Evolutionary conservation across 78 protist genomes (phyloP).

Genomic region (Cyanophora paradoxa): DNA sequence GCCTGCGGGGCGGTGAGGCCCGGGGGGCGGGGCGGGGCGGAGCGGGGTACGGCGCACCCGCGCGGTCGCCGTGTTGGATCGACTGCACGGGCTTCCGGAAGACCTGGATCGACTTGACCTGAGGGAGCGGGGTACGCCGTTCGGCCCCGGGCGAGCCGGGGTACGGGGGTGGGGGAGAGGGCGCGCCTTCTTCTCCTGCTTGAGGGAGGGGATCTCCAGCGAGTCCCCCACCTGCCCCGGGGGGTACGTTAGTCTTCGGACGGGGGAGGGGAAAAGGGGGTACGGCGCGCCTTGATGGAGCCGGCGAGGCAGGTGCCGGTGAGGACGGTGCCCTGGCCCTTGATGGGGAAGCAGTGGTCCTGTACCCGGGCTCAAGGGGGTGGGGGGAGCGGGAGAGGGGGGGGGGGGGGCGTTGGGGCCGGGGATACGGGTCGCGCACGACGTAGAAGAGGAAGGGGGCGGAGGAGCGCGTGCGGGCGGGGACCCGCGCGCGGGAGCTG

Average conservation of each 20-base stretch:
- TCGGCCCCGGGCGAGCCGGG: background rate
- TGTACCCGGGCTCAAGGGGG: background rate
- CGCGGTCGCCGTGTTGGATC: background rate
- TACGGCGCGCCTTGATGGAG: constrained; percentile 13
- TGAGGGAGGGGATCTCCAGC: constrained; percentile 16
- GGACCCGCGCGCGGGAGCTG: background rate
- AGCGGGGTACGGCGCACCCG: too few relatives aligned
- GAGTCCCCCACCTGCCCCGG: background rate
- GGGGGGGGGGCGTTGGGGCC: too few relatives aligned
- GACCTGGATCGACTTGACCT: constrained; percentile 92
- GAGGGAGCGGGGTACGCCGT: background rate
- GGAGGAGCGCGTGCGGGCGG: background rate
- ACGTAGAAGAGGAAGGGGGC: too few relatives aligned
- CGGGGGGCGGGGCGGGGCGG: background rate
- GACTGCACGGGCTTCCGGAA: constrained; percentile 68
- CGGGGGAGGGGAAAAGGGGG: background rate
- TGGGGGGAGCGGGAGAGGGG: background rate
- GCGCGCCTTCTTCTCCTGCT: constrained; percentile 13
- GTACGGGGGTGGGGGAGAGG: background rate
- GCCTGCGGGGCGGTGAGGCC: constrained; percentile 83
- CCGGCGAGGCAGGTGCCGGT: constrained; percentile 90
- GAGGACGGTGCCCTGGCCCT: constrained; percentile 92
- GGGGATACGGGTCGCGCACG: too few relatives aligned
- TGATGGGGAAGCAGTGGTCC: constrained; percentile 94
- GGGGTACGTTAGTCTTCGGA: background rate